A percentile compares a stretch with the other conserved stretches of the same genome.
phyloP scores from a whole-genome alignment of 495 filamentous ascomycete species.

The Lentithecium fluviatile region DNA sequence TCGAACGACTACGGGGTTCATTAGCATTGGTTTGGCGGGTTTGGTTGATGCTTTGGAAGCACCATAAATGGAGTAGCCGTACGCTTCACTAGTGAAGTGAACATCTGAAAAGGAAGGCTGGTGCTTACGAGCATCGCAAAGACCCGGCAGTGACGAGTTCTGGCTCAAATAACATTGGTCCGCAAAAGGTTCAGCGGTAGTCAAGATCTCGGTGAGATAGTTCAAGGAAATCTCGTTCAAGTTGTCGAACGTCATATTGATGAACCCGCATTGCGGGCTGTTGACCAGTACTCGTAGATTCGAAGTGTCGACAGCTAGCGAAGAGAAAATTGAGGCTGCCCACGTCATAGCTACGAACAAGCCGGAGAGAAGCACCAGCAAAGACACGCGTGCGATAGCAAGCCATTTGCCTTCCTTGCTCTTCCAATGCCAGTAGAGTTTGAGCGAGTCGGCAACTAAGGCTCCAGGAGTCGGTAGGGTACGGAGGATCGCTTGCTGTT shows the following conservation, averaged over 20 bases:
- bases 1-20: constrained; percentile 2
- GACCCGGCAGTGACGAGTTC: background rate
- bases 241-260: constrained; percentile 7
- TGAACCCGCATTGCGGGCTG: constrained; percentile 9
- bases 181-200: constrained; percentile 5
- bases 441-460: constrained; percentile 1
- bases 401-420: background rate
- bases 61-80: too few relatives aligned
- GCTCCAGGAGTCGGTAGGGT: constrained; percentile 4
- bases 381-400: background rate
- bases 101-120: too few relatives aligned
- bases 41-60: too few relatives aligned
- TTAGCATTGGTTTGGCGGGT: too few relatives aligned
- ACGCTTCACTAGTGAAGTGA: too few relatives aligned
- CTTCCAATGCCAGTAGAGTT: constrained; percentile 4
- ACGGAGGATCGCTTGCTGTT: constrained; percentile 13
- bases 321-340: constrained; percentile 14
- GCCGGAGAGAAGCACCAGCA: background rate
- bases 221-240: background rate
- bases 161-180: constrained; percentile 7
- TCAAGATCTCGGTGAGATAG: background rate
- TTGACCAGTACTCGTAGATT: constrained; percentile 7
- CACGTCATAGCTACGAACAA: background rate
- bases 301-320: constrained; percentile 2
- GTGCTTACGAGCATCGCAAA: constrained; percentile 9